These are phyloP conservation scores for Malassezia caprae DNA, from an alignment of 1,284 basidiomycete genomes.

Conservation along the genomic window DNA sequence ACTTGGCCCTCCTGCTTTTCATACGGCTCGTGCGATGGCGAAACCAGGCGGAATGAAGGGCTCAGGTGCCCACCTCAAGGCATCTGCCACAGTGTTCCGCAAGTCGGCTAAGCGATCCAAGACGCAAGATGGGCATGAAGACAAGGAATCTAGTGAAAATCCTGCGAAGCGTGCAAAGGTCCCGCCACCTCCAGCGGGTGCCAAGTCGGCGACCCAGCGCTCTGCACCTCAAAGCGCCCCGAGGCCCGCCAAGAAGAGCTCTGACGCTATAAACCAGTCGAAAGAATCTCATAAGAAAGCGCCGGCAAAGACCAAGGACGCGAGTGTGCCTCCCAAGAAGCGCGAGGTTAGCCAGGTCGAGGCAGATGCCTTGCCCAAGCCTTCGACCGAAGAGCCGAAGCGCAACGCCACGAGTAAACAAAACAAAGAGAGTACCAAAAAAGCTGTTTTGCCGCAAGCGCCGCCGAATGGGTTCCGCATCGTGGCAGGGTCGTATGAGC, in stretches of 20 bases:
- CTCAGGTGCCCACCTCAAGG: neutral
- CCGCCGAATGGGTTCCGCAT: constrained; percentile 47
- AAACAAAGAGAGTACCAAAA: neutral
- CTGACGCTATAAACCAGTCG: neutral
- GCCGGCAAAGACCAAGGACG: neutral
- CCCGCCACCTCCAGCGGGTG: neutral
- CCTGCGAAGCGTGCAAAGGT: neutral
- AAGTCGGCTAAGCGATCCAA: constrained; percentile 8
- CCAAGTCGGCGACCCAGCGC: neutral
- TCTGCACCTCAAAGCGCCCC: neutral
- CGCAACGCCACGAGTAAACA: too few relatives aligned
- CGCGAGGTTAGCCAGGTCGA: neutral
- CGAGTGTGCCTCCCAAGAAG: neutral
- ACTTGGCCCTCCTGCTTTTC: neutral
- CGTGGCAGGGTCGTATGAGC: constrained; percentile 86
- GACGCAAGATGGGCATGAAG: neutral
- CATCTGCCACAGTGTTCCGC: constrained; percentile 3
- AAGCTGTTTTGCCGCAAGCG: neutral
- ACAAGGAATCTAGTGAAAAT: neutral
- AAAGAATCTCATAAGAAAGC: neutral
- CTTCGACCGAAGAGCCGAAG: neutral
- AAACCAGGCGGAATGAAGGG: neutral
- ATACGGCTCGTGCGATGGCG: constrained; percentile 9
- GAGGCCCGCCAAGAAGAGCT: neutral
- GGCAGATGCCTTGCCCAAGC: neutral